Conservation (phyloP, 2,329 filamentous ascomycete species). For the Parastagonospora nodorum region DNA sequence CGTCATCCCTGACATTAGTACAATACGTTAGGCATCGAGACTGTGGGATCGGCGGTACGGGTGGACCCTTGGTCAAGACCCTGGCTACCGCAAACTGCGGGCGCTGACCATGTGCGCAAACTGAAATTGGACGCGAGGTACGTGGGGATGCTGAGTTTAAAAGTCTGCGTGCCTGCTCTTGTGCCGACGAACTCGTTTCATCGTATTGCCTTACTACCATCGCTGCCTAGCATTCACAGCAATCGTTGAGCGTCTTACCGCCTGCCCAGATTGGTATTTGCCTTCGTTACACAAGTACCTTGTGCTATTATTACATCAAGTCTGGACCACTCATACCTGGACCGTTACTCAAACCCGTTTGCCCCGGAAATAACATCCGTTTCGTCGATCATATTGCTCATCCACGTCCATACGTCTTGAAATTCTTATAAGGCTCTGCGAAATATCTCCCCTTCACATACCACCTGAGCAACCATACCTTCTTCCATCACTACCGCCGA, state of each 20-base stretch:
- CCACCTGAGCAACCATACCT: neutral
- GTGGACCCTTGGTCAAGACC: conserved; percentile 20
- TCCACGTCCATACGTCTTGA: conserved; percentile 8
- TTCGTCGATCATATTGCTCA: conserved; percentile 13
- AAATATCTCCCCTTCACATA: neutral
- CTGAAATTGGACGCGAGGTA: conserved; percentile 6
- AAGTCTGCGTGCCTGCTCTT: conserved; percentile 16
- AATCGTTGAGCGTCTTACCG: neutral
- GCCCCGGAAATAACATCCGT: neutral
- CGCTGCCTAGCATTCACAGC: neutral
- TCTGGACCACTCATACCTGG: conserved; percentile 7
- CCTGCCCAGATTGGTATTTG: neutral
- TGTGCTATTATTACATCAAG: conserved; percentile 6
- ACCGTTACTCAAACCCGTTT: neutral
- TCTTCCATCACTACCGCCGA: conserved; percentile 6
- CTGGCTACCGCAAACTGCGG: conserved; percentile 11
- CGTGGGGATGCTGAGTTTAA: conserved; percentile 12
- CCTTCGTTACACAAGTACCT: neutral
- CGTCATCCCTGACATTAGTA: conserved; percentile 30
- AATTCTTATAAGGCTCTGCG: conserved; percentile 15
- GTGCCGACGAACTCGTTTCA: conserved; percentile 1
- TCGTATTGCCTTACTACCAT: neutral
- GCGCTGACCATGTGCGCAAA: conserved; percentile 27
- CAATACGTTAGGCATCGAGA: conserved; percentile 29
- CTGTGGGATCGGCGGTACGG: conserved; percentile 24